phyloP scores from a whole-genome alignment of 176 grass and related monocot genomes.

The Stipa capillata region DNA sequence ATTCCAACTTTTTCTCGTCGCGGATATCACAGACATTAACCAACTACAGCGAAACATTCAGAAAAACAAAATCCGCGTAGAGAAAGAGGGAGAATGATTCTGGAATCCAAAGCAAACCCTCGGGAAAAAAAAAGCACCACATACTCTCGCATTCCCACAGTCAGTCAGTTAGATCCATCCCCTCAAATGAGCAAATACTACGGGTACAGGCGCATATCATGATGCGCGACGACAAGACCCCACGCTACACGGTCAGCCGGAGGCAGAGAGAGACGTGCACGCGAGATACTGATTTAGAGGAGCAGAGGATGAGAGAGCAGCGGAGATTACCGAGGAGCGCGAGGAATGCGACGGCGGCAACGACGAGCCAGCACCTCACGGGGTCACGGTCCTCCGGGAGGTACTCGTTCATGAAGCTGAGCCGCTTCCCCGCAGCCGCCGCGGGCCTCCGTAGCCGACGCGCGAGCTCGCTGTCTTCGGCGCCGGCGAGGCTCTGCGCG shows the following conservation, averaged over 20 bases:
- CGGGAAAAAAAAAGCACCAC: background rate
- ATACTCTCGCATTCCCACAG: background rate
- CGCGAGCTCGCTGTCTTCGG: slow-evolving; percentile 73
- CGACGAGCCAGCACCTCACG: slow-evolving; percentile 60
- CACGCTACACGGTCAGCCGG: background rate
- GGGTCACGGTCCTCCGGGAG: slow-evolving; percentile 97
- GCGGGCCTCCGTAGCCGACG: slow-evolving; percentile 47
- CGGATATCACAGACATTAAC: background rate
- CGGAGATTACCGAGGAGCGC: slow-evolving; percentile 57
- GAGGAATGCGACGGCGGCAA: slow-evolving; percentile 70
- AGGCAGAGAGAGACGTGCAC: background rate
- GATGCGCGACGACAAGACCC: background rate
- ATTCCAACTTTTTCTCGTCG: background rate
- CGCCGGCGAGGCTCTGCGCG: slow-evolving; percentile 57
- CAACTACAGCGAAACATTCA: background rate
- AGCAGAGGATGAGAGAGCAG: background rate
- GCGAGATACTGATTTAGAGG: background rate
- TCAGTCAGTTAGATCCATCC: slow-evolving; percentile 30
- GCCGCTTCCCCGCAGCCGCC: slow-evolving; percentile 30
- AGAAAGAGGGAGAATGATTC: background rate
- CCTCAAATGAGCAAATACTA: background rate
- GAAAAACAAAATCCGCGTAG: background rate
- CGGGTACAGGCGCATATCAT: background rate
- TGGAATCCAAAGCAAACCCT: slow-evolving; percentile 2
- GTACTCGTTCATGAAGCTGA: slow-evolving; percentile 96